Evolutionary conservation across 306 rosid species (phyloP), one percentile per base, ranked within the genome.

Genomic region (Quercus gilva): DNA sequence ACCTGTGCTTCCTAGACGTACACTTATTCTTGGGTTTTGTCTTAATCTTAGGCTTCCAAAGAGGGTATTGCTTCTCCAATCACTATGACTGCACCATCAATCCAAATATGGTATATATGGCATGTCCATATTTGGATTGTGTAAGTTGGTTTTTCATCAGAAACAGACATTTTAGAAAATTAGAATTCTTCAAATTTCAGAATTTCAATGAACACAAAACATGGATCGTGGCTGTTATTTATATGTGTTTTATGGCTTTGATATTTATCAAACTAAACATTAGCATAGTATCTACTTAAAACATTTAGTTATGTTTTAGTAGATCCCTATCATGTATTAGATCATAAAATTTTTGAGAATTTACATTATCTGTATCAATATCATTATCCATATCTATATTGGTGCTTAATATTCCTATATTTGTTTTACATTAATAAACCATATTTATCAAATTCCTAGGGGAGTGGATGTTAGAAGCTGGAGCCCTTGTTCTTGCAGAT

Each of bases 391-490:
- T 35, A 4, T 19, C 51, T 1, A 5, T 35, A 33, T 67, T 33
- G 72, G 25, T 9, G 51, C 72, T 18, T 67, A 37, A 18, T 35
- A 19, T 14, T 31, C 37, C 52, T 9, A 2, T 10, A 6, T 4
- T 67, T 35, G 51, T 67, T 35, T 35, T 15, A 31, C 17, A 9
- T 35, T 67, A 33, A 67, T 35, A 68, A 55, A 51, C 35, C 72
- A 37, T 28, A 69, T 55, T 76, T 79, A 45, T 71, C 81, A 71
- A 71, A 79, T 81, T 75, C 72, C 49, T 31, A 94, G 99, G 99
- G 13, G 97, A 94, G 88, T 92, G 99, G 97, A 89, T 94, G 99
- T 79, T 94, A 89, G 99, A 92, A 86, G 99, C 97, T 77, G 97
- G 99, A 57, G 99, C 99, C 67, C 99, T 94, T 84, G 99, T 94